Percentiles rank a stretch among this genome's conserved stretches.
Conservation (phyloP, 2,329 filamentous ascomycete genomes). For the Paecilomyces dactylethromorphus region DNA sequence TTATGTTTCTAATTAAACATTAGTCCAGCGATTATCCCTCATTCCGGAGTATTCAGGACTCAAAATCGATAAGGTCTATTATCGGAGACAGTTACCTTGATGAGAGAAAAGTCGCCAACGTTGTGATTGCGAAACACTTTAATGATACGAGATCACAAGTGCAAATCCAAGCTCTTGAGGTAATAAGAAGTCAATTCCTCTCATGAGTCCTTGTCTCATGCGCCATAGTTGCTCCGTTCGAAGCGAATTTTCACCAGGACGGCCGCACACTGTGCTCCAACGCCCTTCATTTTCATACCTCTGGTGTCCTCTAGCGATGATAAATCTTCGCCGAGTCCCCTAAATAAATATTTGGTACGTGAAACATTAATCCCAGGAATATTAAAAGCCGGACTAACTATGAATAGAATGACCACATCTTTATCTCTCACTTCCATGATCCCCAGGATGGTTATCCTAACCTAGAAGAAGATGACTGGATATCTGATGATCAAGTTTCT, state of each 20-base stretch:
- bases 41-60: slow-evolving; percentile 9
- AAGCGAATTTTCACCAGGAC: slow-evolving; percentile 71
- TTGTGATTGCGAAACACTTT: slow-evolving; percentile 76
- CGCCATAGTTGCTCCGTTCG: slow-evolving; percentile 65
- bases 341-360: slow-evolving; percentile 38
- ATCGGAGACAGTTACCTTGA: slow-evolving; percentile 33
- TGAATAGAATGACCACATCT: slow-evolving; percentile 67
- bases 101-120: slow-evolving; percentile 62
- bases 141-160: slow-evolving; percentile 66
- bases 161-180: slow-evolving; percentile 70
- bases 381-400: slow-evolving; percentile 3
- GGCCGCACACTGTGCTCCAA: slow-evolving; percentile 66
- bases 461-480: slow-evolving; percentile 55
- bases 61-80: slow-evolving; percentile 15
- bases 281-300: slow-evolving; percentile 72
- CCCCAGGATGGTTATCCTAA: slow-evolving; percentile 66
- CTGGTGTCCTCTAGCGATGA: slow-evolving; percentile 46
- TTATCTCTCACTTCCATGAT: slow-evolving; percentile 80
- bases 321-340: slow-evolving; percentile 16
- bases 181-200: slow-evolving; percentile 15
- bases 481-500: slow-evolving; percentile 28
- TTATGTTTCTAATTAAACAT: not conserved
- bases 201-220: slow-evolving; percentile 8
- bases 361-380: not conserved
- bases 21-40: slow-evolving; percentile 4